Evolutionary conservation across 768 basidiomycete genomes (phyloP).

Genomic region (Auriscalpium vulgare): DNA sequence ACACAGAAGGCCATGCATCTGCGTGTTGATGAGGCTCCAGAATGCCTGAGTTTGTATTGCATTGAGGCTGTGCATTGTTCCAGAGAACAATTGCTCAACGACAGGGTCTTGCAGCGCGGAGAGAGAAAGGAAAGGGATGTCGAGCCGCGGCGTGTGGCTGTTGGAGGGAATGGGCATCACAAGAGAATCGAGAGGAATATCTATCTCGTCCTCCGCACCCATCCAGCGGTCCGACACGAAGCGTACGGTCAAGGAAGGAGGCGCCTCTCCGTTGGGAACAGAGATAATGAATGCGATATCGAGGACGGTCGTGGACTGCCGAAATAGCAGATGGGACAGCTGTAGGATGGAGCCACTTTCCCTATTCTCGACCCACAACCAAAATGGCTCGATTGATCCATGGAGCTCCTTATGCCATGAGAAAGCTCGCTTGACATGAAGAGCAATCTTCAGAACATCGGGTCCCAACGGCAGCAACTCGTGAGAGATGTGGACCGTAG

Average conservation of each 20-base stretch:
- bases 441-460: conserved; percentile 72
- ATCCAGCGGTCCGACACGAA: conserved; percentile 90
- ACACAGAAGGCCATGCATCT: conserved; percentile 60
- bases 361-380: conserved; percentile 92
- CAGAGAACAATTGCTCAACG: conserved; percentile 39
- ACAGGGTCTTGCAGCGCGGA: conserved; percentile 40
- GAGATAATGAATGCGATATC: conserved; percentile 78
- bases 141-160: conserved; percentile 53
- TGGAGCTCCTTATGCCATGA: conserved; percentile 75
- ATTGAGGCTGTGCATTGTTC: conserved; percentile 54
- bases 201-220: conserved; percentile 73
- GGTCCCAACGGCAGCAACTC: conserved; percentile 73
- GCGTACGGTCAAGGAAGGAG: conserved; percentile 63
- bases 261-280: conserved; percentile 48
- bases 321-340: conserved; percentile 63
- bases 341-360: conserved; percentile 79
- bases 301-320: conserved; percentile 50
- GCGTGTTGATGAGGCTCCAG: conserved; percentile 71
- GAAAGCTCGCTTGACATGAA: conserved; percentile 60
- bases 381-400: conserved; percentile 77
- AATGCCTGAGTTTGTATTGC: conserved; percentile 84
- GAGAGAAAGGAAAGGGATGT: conserved; percentile 67
- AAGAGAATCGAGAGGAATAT: conserved; percentile 55
- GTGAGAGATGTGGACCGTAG: conserved; percentile 57
- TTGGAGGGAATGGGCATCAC: conserved; percentile 63